Conservation (phyloP, 2,329 filamentous ascomycete genomes). For the Colletotrichum karsti region DNA sequence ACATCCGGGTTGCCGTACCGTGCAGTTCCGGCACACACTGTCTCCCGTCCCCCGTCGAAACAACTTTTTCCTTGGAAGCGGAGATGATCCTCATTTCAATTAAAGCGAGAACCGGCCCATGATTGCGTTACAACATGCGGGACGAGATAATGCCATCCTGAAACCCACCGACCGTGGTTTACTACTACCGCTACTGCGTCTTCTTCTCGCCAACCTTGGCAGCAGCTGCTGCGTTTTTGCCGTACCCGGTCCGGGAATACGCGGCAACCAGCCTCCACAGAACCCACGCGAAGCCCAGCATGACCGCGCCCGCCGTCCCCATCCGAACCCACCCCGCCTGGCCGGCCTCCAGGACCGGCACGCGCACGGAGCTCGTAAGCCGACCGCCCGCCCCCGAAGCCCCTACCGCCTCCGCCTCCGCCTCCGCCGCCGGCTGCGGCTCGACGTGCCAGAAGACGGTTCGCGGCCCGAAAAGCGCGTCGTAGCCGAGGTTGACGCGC, state of each 20-base stretch:
- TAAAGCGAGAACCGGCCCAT: neutral
- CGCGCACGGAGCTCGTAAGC: conserved; percentile 64
- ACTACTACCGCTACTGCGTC: conserved; percentile 29
- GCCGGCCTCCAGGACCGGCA: conserved; percentile 71
- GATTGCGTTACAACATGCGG: neutral
- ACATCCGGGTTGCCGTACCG: conserved; percentile 1
- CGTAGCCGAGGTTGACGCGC: conserved; percentile 83
- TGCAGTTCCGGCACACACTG: neutral
- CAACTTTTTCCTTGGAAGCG: neutral
- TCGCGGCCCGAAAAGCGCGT: conserved; percentile 77
- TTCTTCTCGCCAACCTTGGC: conserved; percentile 7
- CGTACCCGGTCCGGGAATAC: conserved; percentile 43
- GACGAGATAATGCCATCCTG: too few species aligned
- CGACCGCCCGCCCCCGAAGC: conserved; percentile 30
- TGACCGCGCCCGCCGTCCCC: conserved; percentile 67
- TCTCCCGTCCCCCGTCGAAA: neutral
- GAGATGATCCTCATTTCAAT: conserved; percentile 7
- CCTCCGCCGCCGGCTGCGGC: conserved; percentile 49
- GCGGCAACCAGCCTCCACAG: conserved; percentile 63
- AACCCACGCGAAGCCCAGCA: conserved; percentile 75
- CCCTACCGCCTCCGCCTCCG: conserved; percentile 13
- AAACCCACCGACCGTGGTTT: too few species aligned
- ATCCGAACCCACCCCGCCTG: conserved; percentile 55
- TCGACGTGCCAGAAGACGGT: conserved; percentile 86
- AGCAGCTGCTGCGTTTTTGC: too few species aligned